Base-by-base conservation (phyloP, 495 filamentous ascomycete species). In the Viridothelium virens region DNA sequence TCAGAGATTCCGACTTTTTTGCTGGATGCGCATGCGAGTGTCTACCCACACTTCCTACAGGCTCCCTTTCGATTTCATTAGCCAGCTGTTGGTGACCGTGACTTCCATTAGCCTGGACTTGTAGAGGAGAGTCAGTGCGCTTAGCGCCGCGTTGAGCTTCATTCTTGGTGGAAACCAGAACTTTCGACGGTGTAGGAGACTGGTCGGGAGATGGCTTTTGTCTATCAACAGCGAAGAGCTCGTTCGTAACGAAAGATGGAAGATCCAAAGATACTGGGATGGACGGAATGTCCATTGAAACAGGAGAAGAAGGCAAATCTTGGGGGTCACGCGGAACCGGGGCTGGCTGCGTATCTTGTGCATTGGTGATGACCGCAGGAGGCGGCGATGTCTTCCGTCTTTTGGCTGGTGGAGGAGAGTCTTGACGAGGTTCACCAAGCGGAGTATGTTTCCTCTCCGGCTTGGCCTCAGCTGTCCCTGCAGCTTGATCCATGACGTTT, bases 351-450 rank as follows among this genome's bases (percentile, higher is more conserved):
- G 31, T 34, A 7, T 65, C 12, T 5, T 48, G 12, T 48, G 4
- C 44, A 0, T 56, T 16, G 16, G 41, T 3, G 18, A 14, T 44
- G 39, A 6, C 56, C 12, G 44, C 34, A 7, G 34, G 63, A 38
- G 18, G 31, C 39, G 63, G 53, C 31, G 53, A 59, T 7, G 36
- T 4, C 14, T 18, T 59, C 36, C 16, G 63, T 56, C 33, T 65
- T 48, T 65, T 65, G 25, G 63, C 44, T 1, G 63, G 63, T 38
- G 63, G 63, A 18, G 63, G 47, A 38, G 39, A 47, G 34, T 38
- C 41, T 48, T 25, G 14, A 12, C 16, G 34, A 34, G 63, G 16
- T 33, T 48, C 16, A 7, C 1, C 33, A 5, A 1, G 63, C 7
- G 39, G 12, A 14, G 7, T 7, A 48, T 6, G 44, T 25, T 34